Conservation (phyloP, 805 yeast species). For the Lipomyces oligophaga region DNA sequence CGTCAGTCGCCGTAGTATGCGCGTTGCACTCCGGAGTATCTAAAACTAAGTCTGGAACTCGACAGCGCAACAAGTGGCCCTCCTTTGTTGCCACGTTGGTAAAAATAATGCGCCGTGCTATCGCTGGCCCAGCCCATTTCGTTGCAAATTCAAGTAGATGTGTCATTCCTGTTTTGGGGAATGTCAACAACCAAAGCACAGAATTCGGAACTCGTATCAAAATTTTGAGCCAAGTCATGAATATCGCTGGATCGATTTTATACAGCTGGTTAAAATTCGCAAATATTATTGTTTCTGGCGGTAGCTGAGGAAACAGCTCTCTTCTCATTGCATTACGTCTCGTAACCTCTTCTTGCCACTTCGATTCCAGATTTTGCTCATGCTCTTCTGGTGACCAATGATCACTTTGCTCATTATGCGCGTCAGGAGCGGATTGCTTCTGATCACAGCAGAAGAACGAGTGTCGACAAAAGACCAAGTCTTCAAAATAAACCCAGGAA, state of each 20-base stretch:
- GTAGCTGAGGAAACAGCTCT: slow-evolving; percentile 33
- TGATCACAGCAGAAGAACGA: slow-evolving; percentile 39
- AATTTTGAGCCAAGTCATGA: slow-evolving; percentile 34
- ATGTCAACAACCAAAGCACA: slow-evolving; percentile 37
- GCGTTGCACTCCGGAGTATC: slow-evolving; percentile 40
- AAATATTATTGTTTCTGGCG: slow-evolving; percentile 31
- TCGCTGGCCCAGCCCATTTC: slow-evolving; percentile 32
- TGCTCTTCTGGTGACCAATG: neutral
- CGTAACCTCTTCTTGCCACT: slow-evolving; percentile 31
- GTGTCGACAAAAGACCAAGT: slow-evolving; percentile 33
- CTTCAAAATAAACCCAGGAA: slow-evolving; percentile 32
- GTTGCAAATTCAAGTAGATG: slow-evolving; percentile 31
- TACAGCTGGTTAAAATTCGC: slow-evolving; percentile 39
- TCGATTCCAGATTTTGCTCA: neutral
- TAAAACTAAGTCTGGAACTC: slow-evolving; percentile 35
- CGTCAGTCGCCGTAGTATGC: slow-evolving; percentile 39
- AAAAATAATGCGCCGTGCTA: slow-evolving; percentile 33
- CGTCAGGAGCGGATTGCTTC: slow-evolving; percentile 35
- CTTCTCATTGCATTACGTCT: slow-evolving; percentile 29
- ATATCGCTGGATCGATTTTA: slow-evolving; percentile 36
- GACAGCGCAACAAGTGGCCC: slow-evolving; percentile 34
- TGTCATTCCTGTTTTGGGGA: slow-evolving; percentile 34
- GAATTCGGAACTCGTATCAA: slow-evolving; percentile 33
- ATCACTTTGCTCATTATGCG: neutral
- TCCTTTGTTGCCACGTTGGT: slow-evolving; percentile 38